phyloP scores from a whole-genome alignment of 2,329 filamentous ascomycete species.

The Alternaria sp. region DNA sequence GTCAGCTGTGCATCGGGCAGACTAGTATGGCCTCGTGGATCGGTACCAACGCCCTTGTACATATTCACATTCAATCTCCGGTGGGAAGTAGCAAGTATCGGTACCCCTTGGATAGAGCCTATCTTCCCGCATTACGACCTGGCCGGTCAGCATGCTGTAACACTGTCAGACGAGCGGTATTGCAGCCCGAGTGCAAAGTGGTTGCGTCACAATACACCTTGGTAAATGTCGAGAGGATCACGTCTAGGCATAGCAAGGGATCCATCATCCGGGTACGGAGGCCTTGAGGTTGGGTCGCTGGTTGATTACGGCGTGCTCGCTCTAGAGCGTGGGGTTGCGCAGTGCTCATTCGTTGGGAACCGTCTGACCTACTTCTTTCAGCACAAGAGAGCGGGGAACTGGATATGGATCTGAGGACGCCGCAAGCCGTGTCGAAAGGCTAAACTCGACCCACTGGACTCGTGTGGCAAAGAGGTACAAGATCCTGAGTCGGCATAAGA shows the following conservation, averaged over 20 bases:
- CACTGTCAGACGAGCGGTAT: slow-evolving; percentile 23
- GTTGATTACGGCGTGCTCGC: slow-evolving; percentile 19
- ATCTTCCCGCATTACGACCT: slow-evolving; percentile 1
- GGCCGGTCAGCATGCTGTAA: slow-evolving; percentile 17
- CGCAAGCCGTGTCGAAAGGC: slow-evolving; percentile 30
- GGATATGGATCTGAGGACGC: slow-evolving; percentile 15
- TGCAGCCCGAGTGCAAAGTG: slow-evolving; percentile 14
- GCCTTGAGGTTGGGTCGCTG: slow-evolving; percentile 32
- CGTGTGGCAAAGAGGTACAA: slow-evolving; percentile 18
- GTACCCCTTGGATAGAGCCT: slow-evolving; percentile 8
- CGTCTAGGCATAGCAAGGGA: slow-evolving; percentile 28
- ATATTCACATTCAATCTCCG: slow-evolving; percentile 13
- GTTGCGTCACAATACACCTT: slow-evolving; percentile 37
- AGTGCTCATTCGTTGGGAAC: slow-evolving; percentile 14
- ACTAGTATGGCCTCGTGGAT: slow-evolving; percentile 14
- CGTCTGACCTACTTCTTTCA: slow-evolving; percentile 37
- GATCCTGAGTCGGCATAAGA: slow-evolving; percentile 12
- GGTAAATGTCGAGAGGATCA: slow-evolving; percentile 27
- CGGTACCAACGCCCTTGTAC: slow-evolving; percentile 19
- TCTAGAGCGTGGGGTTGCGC: slow-evolving; percentile 13
- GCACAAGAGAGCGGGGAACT: slow-evolving; percentile 13
- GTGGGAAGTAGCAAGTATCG: slow-evolving; percentile 10
- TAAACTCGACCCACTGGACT: slow-evolving; percentile 29
- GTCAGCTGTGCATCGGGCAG: slow-evolving; percentile 29
- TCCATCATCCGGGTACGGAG: slow-evolving; percentile 33